Evolutionary conservation across 1,284 basidiomycete genomes (phyloP), one percentile per base, ranked within the genome.

Genomic region (Cryptococcus sp.): DNA sequence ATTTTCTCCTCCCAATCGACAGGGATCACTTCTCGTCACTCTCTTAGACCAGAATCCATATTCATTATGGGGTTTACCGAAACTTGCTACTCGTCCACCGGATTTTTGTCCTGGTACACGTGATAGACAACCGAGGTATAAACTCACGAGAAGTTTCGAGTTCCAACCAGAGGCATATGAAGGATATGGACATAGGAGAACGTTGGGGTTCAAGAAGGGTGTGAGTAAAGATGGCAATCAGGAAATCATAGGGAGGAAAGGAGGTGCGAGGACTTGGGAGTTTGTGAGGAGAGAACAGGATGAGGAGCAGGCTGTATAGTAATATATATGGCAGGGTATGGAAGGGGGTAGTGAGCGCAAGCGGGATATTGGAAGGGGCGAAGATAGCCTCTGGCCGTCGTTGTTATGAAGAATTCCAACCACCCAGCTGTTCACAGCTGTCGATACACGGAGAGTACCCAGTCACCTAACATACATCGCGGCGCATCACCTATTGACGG

Each of bases 111-210:
- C 63, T 35, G 63, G 55, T 49, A 64, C 62, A 23, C 57, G 45
- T 5, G 60, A 60, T 11, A 59, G 58, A 33, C 89, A 87, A 69
- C 87, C 89, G 4, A 79, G 76, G 8, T 97, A 89, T 70, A 82
- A 78, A 3, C 80, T 90, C 4, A 76, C 93, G 48, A 82, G 91
- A 31, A 93, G 90, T 1, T 97, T 95, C 72, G 81, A 79, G 31
- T 98, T 98, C 67, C 79, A 85, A 46, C 81, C 89, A 32, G 74
- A 73, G 11, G 68, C 79, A 0, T 98, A 90, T 84, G 82, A 82
- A 49, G 91, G 89, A 0, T 98, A 97, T 67, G 86, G 86, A 62
- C 94, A 98, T 76, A 80, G 90, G 10, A 87, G 95, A 82, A 97
- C 94, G 1, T 88, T 94, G 63, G 93, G 93, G 1, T 81, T 73